Conservation (phyloP, 108 stramenopile genomes). For the Cyclotella sp. region DNA sequence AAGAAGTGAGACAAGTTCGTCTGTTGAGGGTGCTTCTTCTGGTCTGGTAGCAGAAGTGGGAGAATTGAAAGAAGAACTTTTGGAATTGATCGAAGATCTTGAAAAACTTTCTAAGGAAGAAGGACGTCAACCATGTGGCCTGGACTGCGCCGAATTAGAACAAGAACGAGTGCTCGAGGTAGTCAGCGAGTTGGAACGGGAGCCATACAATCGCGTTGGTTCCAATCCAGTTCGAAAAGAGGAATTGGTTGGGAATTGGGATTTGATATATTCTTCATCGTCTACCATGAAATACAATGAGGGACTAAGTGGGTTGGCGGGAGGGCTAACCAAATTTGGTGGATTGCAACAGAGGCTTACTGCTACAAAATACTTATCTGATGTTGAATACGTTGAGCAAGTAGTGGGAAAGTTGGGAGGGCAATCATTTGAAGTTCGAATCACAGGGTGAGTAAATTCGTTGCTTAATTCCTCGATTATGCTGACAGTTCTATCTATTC, state of each 20-base stretch:
- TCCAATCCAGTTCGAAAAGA: constrained; percentile 31
- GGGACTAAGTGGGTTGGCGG: constrained; percentile 82
- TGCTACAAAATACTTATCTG: constrained; percentile 64
- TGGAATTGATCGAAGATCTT: constrained; percentile 54
- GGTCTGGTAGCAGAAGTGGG: neutral
- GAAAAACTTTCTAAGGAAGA: constrained; percentile 50
- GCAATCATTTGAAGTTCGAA: constrained; percentile 73
- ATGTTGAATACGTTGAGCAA: constrained; percentile 78
- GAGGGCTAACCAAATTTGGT: constrained; percentile 78
- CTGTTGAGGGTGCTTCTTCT: neutral
- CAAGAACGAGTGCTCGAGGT: constrained; percentile 68
- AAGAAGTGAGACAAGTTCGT: neutral
- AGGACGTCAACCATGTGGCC: constrained; percentile 68
- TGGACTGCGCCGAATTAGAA: constrained; percentile 71
- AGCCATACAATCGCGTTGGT: constrained; percentile 58
- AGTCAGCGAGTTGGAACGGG: constrained; percentile 62
- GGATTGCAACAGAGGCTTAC: constrained; percentile 66
- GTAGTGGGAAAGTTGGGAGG: constrained; percentile 65
- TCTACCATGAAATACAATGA: constrained; percentile 88
- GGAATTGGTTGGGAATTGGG: constrained; percentile 79
- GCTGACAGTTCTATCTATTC: neutral
- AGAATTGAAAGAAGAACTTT: constrained; percentile 48
- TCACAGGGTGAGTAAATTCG: constrained; percentile 56
- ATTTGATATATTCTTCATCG: constrained; percentile 80
- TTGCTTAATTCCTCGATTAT: neutral